Base-by-base conservation (phyloP, 106 monocot species). In the Dendrobium catenatum region DNA sequence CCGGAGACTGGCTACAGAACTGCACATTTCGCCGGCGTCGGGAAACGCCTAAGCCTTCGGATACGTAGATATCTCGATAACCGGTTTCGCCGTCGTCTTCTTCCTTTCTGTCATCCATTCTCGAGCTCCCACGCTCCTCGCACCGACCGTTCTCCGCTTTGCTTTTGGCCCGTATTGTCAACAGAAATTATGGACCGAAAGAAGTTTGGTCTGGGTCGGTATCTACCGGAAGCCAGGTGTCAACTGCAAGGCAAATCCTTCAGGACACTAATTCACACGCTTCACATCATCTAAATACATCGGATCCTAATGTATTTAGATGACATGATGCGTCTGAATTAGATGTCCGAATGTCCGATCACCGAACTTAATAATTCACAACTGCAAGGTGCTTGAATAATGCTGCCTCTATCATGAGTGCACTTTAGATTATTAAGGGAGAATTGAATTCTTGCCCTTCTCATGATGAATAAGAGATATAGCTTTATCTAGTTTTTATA, bases 1-100 rank as follows among this genome's bases (percentile, higher is more conserved):
- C 66, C 47, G 31, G 75, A 40, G 80, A 58, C 51, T 80, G 74
- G 51, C 75, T 64, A 42, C 64, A 80, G 47, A 67, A 79, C 48
- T 49, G 48, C 46, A 80, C 79, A 19, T 26, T 49, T 26, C 49
- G 10, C 27, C 0, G 47, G 48, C 11, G 76, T 18, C 26, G 76
- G 26, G 26, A 10, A 24, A 17, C 76, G 46, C 76, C 46, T 47
- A 26, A 76, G 46, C 22, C n/a, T 0, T 19, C 20, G 10, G 9
- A 48, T 46, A 13, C 49, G 76, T 10, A 10, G 0, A 49, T 15
- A 74, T 43, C 42, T 20, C n/a, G 9, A 19, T 3, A 19, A 74
- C 72, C 37, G 33, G 9, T n/a, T 1, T 9, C 66, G 20, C 66
- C 66, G 9, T 17, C 72, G 74, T 43, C 74, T 42, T 43, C 74